Evolutionary conservation across 192 early-diverging fungal genomes (phyloP).

Genomic region (Gaertneriomyces semiglobifer): DNA sequence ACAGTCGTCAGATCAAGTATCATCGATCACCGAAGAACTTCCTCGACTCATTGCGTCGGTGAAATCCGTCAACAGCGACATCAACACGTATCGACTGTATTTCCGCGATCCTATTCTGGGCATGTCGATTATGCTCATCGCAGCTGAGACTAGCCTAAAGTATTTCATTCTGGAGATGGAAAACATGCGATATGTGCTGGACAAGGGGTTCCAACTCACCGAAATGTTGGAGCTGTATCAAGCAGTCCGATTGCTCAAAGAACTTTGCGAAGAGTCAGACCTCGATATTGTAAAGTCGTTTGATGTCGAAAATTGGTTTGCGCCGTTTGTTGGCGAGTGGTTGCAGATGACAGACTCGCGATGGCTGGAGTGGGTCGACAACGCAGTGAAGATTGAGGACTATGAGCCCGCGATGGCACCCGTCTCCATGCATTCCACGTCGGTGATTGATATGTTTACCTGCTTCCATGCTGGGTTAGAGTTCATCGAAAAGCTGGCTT

Average conservation of each 20-base stretch:
- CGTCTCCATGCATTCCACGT: conserved; percentile 62
- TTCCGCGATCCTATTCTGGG: conserved; percentile 32
- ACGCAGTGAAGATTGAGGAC: conserved; percentile 65
- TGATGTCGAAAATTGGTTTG: conserved; percentile 71
- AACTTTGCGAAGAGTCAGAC: conserved; percentile 32
- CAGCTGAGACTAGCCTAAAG: conserved; percentile 44
- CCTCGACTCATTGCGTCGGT: conserved; percentile 24
- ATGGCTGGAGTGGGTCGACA: conserved; percentile 69
- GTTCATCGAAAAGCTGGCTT: conserved; percentile 66
- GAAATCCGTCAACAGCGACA: conserved; percentile 28
- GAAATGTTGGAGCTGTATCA: conserved; percentile 44
- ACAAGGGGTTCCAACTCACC: conserved; percentile 20
- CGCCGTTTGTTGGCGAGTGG: conserved; percentile 66
- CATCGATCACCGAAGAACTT: conserved; percentile 12
- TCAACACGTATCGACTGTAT: conserved; percentile 28
- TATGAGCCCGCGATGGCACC: conserved; percentile 49
- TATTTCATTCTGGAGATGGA: conserved; percentile 33
- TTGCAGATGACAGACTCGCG: conserved; percentile 57
- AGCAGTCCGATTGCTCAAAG: conserved; percentile 23
- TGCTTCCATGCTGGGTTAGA: conserved; percentile 69
- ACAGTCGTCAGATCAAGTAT: conserved; percentile 4
- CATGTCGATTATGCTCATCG: conserved; percentile 23
- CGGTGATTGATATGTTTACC: conserved; percentile 76
- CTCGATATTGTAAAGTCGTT: conserved; percentile 47
- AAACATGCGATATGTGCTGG: conserved; percentile 31